Evolutionary conservation across 2,329 filamentous ascomycete species (phyloP), one percentile per base, ranked within the genome.

Genomic region (Arthrobotrys entomopaga): DNA sequence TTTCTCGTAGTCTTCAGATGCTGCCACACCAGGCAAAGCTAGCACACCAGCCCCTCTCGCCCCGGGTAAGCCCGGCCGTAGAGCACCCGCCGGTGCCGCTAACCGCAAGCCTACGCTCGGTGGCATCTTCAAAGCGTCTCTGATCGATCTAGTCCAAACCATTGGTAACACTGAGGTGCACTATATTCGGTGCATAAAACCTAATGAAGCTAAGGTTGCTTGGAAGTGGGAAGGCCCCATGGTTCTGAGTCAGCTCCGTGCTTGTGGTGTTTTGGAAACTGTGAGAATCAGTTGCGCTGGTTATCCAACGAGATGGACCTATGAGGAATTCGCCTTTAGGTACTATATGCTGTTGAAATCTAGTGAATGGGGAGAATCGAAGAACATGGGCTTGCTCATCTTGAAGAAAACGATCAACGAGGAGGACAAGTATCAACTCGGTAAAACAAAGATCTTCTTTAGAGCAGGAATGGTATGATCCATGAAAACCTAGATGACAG

Each of bases 141-240:
- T 99, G 79, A 98, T 99, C 79, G 95, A 99, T 83, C 87, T 99
- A 59, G 99, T 99, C 94, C 87, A 88, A 81, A 99, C 95, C 3
- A 99, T 99, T 83, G 97, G 96, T 82, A 93, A 91, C 78, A 99
- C 95, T 1, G 95, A 99, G 81, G 95, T 98, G 19, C 95, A 99
- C 82, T 99, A 99, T 82, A 99, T 99, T 80, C 90, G 95, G 78
- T 99, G 95, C 82, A 98, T 99, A 83, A 99, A 99, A 84, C 95
- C 95, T 34, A 99, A 99, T 81, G 95, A 99, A 83, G 92, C 89
- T 58, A 99, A 99, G 83, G 91, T 91, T 80, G 88, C 95, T 0
- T 99, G 95, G 95, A 94, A 96, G 79, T 99, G 98, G 76, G 95
- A 99, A 81, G 95, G 95, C 0, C 95, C 96, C 2, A 99, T 99